A percentile compares a stretch with the other conserved stretches of the same genome.
phyloP scores from a whole-genome alignment of 331 rosid genomes.

The Stylosanthes scabra region DNA sequence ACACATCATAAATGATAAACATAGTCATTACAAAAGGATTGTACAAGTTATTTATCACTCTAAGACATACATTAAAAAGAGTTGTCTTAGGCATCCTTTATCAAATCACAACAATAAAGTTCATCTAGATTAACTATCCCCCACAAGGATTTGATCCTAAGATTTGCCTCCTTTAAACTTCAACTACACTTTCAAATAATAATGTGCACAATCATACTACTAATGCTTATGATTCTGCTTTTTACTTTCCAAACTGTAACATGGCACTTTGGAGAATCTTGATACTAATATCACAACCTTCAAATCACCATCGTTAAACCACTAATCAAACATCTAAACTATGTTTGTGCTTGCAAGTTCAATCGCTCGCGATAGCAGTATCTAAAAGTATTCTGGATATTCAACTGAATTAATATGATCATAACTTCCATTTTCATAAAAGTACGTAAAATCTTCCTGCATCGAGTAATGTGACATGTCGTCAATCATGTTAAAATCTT shows the following conservation, averaged over 20 bases:
- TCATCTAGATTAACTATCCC: conserved; percentile 28
- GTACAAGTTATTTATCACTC: conserved; percentile 49
- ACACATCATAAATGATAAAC: conserved; percentile 30
- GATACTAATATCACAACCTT: conserved; percentile 30
- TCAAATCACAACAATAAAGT: conserved; percentile 35
- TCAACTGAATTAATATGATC: conserved; percentile 52
- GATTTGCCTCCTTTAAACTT: neutral
- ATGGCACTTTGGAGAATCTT: neutral
- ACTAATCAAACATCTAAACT: conserved; percentile 42
- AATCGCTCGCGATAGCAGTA: conserved; percentile 41
- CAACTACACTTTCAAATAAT: neutral
- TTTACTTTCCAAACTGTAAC: neutral
- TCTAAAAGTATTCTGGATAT: conserved; percentile 54
- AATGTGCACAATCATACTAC: neutral
- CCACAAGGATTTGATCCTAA: conserved; percentile 33
- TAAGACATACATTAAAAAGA: conserved; percentile 84
- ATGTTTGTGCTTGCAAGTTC: conserved; percentile 40
- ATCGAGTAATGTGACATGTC: conserved; percentile 59
- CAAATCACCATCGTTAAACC: conserved; percentile 42
- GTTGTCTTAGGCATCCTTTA: conserved; percentile 62
- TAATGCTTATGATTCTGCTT: neutral
- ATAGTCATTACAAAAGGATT: conserved; percentile 14
- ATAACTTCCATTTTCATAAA: conserved; percentile 54
- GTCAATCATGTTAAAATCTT: conserved; percentile 51
- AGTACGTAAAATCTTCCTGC: conserved; percentile 57